These are phyloP conservation scores for Solanum ossicruentum DNA, from an alignment of 257 asterid species.

Conservation along the genomic window DNA sequence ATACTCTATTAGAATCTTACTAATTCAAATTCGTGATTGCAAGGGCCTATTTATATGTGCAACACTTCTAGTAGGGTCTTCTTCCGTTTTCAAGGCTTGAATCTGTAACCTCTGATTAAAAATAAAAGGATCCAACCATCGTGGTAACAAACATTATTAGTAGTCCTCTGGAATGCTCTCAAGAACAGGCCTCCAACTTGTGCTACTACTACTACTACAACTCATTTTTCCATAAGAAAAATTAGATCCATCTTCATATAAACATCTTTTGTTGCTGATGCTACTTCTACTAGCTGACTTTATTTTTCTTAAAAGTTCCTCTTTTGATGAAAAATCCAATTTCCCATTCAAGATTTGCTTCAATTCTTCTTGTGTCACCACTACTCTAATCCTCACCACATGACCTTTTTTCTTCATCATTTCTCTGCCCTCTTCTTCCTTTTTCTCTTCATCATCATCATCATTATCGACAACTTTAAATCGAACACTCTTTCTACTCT, in stretches of 20 bases:
- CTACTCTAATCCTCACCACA: constrained; percentile 14
- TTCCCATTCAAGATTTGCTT: constrained; percentile 8
- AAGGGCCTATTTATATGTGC: not conserved
- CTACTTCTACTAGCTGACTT: not conserved
- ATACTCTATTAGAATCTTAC: too few species aligned
- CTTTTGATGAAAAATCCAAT: not conserved
- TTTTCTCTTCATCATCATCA: not conserved
- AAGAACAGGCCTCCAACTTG: constrained; percentile 12
- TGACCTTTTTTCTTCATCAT: not conserved
- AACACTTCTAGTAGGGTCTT: not conserved
- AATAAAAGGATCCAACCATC: too few species aligned
- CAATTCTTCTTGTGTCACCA: constrained; percentile 17
- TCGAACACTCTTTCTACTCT: not conserved
- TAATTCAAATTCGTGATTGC: not conserved
- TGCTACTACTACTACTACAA: not conserved
- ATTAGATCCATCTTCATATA: not conserved
- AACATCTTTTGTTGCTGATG: not conserved
- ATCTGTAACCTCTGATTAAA: too few species aligned
- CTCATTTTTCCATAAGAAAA: not conserved
- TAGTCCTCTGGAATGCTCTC: constrained; percentile 13
- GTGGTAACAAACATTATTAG: not conserved
- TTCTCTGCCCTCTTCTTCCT: not conserved
- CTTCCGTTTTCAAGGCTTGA: too few species aligned
- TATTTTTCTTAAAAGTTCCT: not conserved
- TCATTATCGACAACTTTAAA: not conserved